Percentiles rank a stretch among this genome's conserved stretches.
Conservation (phyloP, 2,329 filamentous ascomycete species). For the Fonsecaea nubica region DNA sequence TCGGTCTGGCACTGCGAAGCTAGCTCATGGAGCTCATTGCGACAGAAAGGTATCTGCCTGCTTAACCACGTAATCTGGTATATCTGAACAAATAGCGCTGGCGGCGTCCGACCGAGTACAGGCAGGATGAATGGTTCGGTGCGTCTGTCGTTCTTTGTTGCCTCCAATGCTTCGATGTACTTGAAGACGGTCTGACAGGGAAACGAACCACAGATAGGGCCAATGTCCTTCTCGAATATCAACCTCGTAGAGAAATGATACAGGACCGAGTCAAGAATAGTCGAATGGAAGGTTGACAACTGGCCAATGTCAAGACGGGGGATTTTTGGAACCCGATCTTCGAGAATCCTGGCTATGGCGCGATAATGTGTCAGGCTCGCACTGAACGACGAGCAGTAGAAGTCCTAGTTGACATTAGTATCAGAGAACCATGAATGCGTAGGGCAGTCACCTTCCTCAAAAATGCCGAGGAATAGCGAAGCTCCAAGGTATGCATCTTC, state of each 20-base stretch:
- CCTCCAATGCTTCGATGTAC: slow-evolving; percentile 33
- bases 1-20: slow-evolving; percentile 29
- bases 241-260: slow-evolving; percentile 35
- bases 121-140: slow-evolving; percentile 23
- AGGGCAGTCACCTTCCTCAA: slow-evolving; percentile 26
- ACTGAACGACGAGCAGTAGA: slow-evolving; percentile 28
- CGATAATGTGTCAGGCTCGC: slow-evolving; percentile 31
- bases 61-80: slow-evolving; percentile 35
- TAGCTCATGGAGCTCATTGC: slow-evolving; percentile 19
- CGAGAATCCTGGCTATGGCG: slow-evolving; percentile 30
- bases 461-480: slow-evolving; percentile 35
- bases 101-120: slow-evolving; percentile 28
- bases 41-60: slow-evolving; percentile 26
- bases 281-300: slow-evolving; percentile 29
- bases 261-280: slow-evolving; percentile 32
- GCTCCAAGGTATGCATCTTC: slow-evolving; percentile 30
- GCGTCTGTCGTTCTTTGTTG: neutral
- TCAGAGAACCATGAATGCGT: neutral
- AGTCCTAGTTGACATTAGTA: slow-evolving; percentile 29
- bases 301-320: slow-evolving; percentile 23
- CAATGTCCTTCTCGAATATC: slow-evolving; percentile 31
- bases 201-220: slow-evolving; percentile 28
- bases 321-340: slow-evolving; percentile 23
- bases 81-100: slow-evolving; percentile 30
- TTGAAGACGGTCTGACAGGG: slow-evolving; percentile 27